Evolutionary conservation across 2,329 filamentous ascomycete genomes (phyloP).

Genomic region (Cytospora mali): DNA sequence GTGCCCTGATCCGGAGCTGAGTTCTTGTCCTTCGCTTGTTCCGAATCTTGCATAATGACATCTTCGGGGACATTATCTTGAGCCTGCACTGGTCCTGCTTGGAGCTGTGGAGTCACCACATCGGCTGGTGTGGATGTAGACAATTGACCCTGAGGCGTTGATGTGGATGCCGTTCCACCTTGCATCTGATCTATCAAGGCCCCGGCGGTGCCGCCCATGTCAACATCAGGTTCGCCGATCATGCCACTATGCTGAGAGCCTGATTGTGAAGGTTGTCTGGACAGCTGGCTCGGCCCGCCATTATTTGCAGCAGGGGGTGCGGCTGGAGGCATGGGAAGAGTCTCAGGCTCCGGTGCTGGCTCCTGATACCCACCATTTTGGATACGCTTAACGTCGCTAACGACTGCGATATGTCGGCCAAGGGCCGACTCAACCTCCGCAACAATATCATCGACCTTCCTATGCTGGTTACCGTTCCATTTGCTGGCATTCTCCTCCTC

Average conservation of each 20-base stretch:
- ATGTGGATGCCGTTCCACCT: slow-evolving; percentile 59
- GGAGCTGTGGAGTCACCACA: slow-evolving; percentile 47
- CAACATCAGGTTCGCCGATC: slow-evolving; percentile 63
- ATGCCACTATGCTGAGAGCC: slow-evolving; percentile 60
- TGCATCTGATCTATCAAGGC: slow-evolving; percentile 71
- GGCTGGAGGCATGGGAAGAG: slow-evolving; percentile 36
- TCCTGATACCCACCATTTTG: slow-evolving; percentile 79
- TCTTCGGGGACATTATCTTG: slow-evolving; percentile 37
- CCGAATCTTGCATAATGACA: slow-evolving; percentile 44
- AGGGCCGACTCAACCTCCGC: slow-evolving; percentile 71
- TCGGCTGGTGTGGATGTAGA: slow-evolving; percentile 61
- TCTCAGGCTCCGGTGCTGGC: slow-evolving; percentile 49
- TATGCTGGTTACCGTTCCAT: slow-evolving; percentile 47
- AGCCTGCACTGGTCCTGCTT: slow-evolving; percentile 35
- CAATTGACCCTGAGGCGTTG: slow-evolving; percentile 63
- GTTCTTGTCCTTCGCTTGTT: slow-evolving; percentile 48
- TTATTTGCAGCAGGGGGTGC: slow-evolving; percentile 29
- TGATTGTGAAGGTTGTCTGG: slow-evolving; percentile 57
- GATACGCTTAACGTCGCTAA: slow-evolving; percentile 69
- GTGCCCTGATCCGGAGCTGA: slow-evolving; percentile 54
- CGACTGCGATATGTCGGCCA: slow-evolving; percentile 66
- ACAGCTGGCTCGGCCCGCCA: slow-evolving; percentile 40
- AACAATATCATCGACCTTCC: slow-evolving; percentile 72
- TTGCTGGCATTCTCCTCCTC: slow-evolving; percentile 50
- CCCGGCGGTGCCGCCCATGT: slow-evolving; percentile 66